Evolutionary conservation across 371 early-diverging fungal genomes (phyloP), one percentile per base, ranked within the genome.

Genomic region (Syncephalis plumigaleata): DNA sequence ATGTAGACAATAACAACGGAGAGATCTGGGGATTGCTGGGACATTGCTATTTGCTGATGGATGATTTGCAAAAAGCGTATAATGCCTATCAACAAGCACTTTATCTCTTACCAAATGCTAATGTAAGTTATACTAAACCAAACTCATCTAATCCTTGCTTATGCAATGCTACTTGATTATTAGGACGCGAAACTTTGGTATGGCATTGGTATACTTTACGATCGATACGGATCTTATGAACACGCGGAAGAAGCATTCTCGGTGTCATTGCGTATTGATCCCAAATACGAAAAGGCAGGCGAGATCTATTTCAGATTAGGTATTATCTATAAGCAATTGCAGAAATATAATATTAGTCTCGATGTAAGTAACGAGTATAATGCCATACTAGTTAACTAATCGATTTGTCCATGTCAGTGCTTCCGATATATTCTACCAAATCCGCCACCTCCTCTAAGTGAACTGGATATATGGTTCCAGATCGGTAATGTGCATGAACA

Each of bases 111-210:
- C 76, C 80, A 1, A 84, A 88, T 57, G 81, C 91, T 37, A 88
- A 86, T 68, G 82, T 83, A 40, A 42, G 57, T 53, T 23, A 45
- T 23, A n/a, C n/a, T 53, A 42, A 23, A 23, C 3, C 37, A 26
- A n/a, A 27, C 18, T 24, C 36, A 42, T n/a, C 21, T 23, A 25
- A 16, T 44, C 25, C 40, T 16, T 38, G 16, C 11, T 45, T 17
- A 26, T 46, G 13, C 20, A 4, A 21, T 27, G 36, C 39, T 37
- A 45, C 11, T 39, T 18, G 16, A 22, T 23, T 31, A 15, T 5
- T 53, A 85, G 77, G 96, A 93, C 52, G 92, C 97, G 1, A 93
- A 91, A 55, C 74, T 98, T 17, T 98, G 98, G 98, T 98, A 94
- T 56, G 96, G 95, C 24, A 92, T 96, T 40, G 98, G 95, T 13